Evolutionary conservation across 192 early-diverging fungal species (phyloP), one percentile per base, ranked within the genome.

Genomic region (Phlyctochytrium planicorne): DNA sequence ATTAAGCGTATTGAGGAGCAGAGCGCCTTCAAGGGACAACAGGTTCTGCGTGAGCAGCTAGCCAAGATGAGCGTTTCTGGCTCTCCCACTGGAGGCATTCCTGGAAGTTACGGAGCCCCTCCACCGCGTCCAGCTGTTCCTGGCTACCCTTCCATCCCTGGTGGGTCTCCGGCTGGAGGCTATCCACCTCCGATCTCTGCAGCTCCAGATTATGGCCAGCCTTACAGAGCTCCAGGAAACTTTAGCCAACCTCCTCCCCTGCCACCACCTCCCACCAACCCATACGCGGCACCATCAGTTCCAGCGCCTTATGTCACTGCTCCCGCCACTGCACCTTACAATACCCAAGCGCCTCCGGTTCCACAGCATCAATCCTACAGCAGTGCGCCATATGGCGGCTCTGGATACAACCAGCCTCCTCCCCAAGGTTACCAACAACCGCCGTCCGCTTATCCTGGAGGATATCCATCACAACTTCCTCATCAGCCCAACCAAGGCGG

Each of bases 11-110:
- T 92, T 20, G 75, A 89, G 29, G 76, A 75, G 0, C 74, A 73
- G 10, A 66, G 84, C 30, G 83, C 84, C 30, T 76, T 79, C 32
- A 75, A 83, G 20, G 89, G 91, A 53, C 88, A 90, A 40, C 79
- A 78, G 50, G 63, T 79, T 23, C 64, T 93, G 16, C 80, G 84
- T 34, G 83, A 88, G 29, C 80, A 89, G 67, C 68, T 94, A 36
- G 81, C 80, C 3, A 52, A 72, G 25, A 52, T 86, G 34, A 80
- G 65, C 34, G 40, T 86, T 57, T 6, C n/a, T n/a, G 32, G 6
- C 16, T n/a, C 35, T 31, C n/a, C 17, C 40, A 52, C 62, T 47
- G 36, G 3, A 65, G 3, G 40, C 61, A 3, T 35, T 34, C 10
- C 55, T 30, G 27, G 31, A 1, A 25, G 53, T 50, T 56, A 20